phyloP scores from a whole-genome alignment of 441 rosid genomes.

The Euphorbia schlechtendalii region DNA sequence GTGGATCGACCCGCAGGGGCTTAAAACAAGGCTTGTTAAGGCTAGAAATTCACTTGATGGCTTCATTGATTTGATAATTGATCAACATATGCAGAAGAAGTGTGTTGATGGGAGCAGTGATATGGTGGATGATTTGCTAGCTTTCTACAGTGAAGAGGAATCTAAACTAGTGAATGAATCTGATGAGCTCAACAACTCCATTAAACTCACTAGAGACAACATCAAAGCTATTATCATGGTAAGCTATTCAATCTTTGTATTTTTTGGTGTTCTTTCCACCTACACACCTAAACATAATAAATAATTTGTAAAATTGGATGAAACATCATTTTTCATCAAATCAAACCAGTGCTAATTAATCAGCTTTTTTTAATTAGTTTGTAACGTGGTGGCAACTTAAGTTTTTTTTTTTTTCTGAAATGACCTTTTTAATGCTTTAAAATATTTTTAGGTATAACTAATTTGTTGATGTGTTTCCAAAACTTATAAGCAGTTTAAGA shows the following conservation, averaged over 20 bases:
- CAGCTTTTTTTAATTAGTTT: too few relatives aligned
- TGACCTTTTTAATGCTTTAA: too few relatives aligned
- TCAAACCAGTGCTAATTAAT: too few relatives aligned
- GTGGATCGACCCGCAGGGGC: slow-evolving; percentile 76
- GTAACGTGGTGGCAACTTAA: too few relatives aligned
- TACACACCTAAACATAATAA: too few relatives aligned
- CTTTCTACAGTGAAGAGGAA: slow-evolving; percentile 67
- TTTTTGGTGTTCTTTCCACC: too few relatives aligned
- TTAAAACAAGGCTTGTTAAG: slow-evolving; percentile 40
- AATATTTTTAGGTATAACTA: too few relatives aligned
- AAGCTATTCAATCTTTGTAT: not conserved
- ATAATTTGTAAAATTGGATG: too few relatives aligned
- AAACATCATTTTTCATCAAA: too few relatives aligned
- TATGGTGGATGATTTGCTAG: slow-evolving; percentile 88
- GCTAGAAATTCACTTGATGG: slow-evolving; percentile 62
- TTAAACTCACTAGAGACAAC: slow-evolving; percentile 67
- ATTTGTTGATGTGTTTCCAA: too few relatives aligned
- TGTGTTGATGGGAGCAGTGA: slow-evolving; percentile 38
- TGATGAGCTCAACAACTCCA: slow-evolving; percentile 52
- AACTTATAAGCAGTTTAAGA: too few relatives aligned
- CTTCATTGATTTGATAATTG: slow-evolving; percentile 73
- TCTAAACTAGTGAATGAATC: slow-evolving; percentile 34
- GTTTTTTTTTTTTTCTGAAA: too few relatives aligned
- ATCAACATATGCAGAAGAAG: slow-evolving; percentile 61
- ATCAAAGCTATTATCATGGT: slow-evolving; percentile 98